A percentile compares a stretch with the other conserved stretches of the same genome.
These are phyloP conservation scores for Austroboletus eburneus DNA, from an alignment of 768 basidiomycete genomes.

Conservation along the genomic window DNA sequence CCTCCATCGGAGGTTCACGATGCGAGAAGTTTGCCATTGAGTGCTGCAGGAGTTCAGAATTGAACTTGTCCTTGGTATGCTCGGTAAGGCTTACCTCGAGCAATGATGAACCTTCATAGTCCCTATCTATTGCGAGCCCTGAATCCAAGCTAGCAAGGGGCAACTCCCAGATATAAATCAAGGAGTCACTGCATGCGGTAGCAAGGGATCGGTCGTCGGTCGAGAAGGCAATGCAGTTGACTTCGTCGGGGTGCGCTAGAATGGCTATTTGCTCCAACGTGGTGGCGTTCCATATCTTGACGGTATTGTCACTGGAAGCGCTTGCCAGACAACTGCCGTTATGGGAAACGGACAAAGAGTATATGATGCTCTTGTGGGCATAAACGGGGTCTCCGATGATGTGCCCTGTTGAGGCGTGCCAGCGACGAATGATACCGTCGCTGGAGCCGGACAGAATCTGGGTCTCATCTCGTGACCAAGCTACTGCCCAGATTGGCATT, in stretches of 20 bases:
- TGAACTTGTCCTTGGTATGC: not conserved
- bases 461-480: conserved; percentile 29
- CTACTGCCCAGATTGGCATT: conserved; percentile 26
- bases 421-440: conserved; percentile 23
- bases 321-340: conserved; percentile 24
- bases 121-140: conserved; percentile 24
- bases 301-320: conserved; percentile 28
- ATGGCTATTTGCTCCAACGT: conserved; percentile 24
- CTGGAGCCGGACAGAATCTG: conserved; percentile 24
- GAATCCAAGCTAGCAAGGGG: conserved; percentile 28
- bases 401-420: conserved; percentile 20
- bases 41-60: conserved; percentile 11
- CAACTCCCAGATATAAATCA: conserved; percentile 29
- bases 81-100: conserved; percentile 21
- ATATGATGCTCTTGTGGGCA: conserved; percentile 25
- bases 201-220: conserved; percentile 28
- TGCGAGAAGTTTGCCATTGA: conserved; percentile 3
- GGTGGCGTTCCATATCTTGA: conserved; percentile 28
- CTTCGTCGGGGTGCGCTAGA: conserved; percentile 22
- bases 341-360: conserved; percentile 26
- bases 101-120: conserved; percentile 18
- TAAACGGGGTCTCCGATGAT: conserved; percentile 19
- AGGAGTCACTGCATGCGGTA: conserved; percentile 29
- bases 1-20: not conserved
- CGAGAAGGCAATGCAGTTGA: conserved; percentile 29